Conservation (phyloP, 2,329 filamentous ascomycete species). For the Fusarium metavorans region DNA sequence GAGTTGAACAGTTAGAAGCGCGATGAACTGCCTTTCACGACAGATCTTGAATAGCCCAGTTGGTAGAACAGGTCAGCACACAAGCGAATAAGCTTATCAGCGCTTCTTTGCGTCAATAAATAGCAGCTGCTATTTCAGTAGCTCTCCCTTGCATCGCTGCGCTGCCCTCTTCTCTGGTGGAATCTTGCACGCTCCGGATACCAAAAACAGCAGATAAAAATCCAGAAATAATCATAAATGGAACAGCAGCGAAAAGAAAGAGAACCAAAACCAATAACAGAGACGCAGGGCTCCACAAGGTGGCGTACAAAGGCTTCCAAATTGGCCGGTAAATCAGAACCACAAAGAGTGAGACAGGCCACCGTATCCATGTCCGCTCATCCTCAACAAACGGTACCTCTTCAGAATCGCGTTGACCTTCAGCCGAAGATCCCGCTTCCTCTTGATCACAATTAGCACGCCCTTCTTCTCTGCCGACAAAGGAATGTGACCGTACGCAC, state of each 20-base stretch:
- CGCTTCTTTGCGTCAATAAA: background rate
- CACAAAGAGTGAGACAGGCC: background rate
- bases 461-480: background rate
- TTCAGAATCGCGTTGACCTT: background rate
- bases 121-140: background rate
- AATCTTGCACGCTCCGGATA: background rate
- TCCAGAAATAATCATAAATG: background rate
- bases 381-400: background rate
- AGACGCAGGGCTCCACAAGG: background rate
- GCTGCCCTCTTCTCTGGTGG: background rate
- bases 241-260: background rate
- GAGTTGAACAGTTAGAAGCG: too few species aligned
- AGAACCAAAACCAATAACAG: background rate
- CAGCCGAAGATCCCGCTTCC: background rate
- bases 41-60: background rate
- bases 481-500: background rate
- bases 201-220: background rate
- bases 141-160: background rate
- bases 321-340: background rate
- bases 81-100: too few species aligned
- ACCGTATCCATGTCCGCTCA: conserved; percentile 1
- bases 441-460: background rate
- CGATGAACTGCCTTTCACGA: too few species aligned
- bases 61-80: background rate
- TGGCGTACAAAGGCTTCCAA: background rate